A percentile compares a stretch with the other conserved stretches of the same genome.
These are phyloP conservation scores for Pseudognaphalium luteoalbum DNA, from an alignment of 129 eudicot species.

Conservation along the genomic window DNA sequence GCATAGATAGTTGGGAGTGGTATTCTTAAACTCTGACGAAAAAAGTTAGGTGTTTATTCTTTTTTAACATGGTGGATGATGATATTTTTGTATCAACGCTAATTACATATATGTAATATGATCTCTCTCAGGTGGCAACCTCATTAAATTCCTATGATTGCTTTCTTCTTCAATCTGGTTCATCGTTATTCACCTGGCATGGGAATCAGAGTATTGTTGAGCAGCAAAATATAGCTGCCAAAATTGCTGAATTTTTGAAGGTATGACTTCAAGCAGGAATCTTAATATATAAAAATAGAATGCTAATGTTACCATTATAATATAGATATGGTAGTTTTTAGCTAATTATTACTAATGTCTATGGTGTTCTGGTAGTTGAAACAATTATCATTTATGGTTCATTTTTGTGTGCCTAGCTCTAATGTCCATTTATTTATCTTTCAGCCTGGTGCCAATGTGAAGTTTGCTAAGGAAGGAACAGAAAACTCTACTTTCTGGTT, in stretches of 20 bases:
- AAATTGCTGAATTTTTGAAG: conserved; percentile 93
- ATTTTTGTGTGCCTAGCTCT: not conserved
- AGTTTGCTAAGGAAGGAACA: conserved; percentile 96
- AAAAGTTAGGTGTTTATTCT: not conserved
- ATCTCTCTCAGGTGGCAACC: conserved; percentile 64
- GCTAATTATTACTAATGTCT: not conserved
- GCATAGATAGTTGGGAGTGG: not conserved
- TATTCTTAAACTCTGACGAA: not conserved
- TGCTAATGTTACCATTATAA: not conserved
- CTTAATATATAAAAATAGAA: conserved; percentile 3
- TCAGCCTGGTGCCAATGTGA: conserved; percentile 80
- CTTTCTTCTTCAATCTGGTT: conserved; percentile 90
- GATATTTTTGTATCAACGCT: conserved; percentile 1
- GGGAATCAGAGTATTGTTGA: conserved; percentile 84
- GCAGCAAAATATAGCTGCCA: conserved; percentile 81
- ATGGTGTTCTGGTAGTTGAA: not conserved
- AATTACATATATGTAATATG: conserved; percentile 7
- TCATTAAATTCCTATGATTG: conserved; percentile 82
- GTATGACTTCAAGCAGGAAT: conserved; percentile 34
- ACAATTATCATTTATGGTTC: not conserved
- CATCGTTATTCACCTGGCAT: conserved; percentile 85
- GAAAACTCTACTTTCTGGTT: conserved; percentile 95
- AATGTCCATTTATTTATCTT: not conserved
- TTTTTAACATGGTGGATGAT: not conserved
- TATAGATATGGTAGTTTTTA: not conserved